Base-by-base conservation (phyloP, 257 asterid genomes). In the Solanum sparsipilum region DNA sequence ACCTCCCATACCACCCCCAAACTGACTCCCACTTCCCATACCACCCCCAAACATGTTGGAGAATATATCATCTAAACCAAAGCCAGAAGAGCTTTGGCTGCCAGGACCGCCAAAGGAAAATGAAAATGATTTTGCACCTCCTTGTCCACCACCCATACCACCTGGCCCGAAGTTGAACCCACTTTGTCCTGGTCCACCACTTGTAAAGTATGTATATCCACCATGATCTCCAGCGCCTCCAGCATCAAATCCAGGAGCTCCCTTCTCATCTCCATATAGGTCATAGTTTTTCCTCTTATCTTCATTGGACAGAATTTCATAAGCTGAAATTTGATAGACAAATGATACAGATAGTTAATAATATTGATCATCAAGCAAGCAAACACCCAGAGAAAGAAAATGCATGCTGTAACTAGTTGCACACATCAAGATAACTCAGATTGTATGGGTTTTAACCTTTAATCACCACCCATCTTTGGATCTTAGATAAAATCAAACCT, bases 251-350 rank as follows among this genome's bases (percentile, higher is more conserved):
- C 98, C 96, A 85, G 98, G 94, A 84, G 74, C 92, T 32, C 95
- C 98, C 90, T 90, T 94, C 90, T 97, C 99, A 87, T 96, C 95
- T 78, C 99, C 99, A 65, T 93, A 95, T 44, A 97, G 98, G 88
- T 97, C 99, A 85, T 96, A 97, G 88, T 93, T 95, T 89, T 96
- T 97, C 91, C 99, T 93, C 93, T 96, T 96, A 86, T 95, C 94
- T 86, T 97, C 99, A 34, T 97, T 97, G 9, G 99, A 96, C 87
- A 97, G 90, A 74, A 94, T 93, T 48, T 97, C 99, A 74, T 97
- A 97, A 32, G 99, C 99, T 96, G 98, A 86, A 84, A 88, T 46
- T 84, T 15, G 76, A 75, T 75, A 12, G 75, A 52, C 6, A 70
- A 39, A 72, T 29, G 12, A 81, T 81, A 81, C 29, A 18, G 10